Conservation (phyloP, 2,329 filamentous ascomycete species). For the Septoria linicola region DNA sequence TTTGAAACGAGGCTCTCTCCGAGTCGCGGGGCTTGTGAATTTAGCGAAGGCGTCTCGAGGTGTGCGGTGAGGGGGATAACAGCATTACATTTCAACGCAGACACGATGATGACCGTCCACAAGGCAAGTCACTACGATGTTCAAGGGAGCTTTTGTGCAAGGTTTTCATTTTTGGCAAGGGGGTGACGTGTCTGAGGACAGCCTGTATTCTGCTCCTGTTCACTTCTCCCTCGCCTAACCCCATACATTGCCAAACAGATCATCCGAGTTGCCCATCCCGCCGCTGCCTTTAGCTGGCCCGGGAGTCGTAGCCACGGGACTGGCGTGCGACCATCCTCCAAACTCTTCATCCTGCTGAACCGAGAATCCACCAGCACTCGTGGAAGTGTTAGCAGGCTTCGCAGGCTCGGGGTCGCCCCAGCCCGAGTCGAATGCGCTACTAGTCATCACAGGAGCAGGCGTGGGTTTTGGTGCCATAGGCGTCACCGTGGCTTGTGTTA, state of each 20-base stretch:
- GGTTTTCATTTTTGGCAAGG: no score
- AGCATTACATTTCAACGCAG: no score
- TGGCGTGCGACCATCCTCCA: slow-evolving; percentile 84
- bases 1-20: slow-evolving; percentile 24
- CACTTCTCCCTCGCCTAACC: slow-evolving; percentile 52
- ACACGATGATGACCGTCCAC: no score
- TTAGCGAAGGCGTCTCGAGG: slow-evolving; percentile 7
- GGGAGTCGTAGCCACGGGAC: slow-evolving; percentile 44
- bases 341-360: slow-evolving; percentile 92
- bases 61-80: no score
- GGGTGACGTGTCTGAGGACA: background rate
- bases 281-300: slow-evolving; percentile 54
- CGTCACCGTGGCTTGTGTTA: slow-evolving; percentile 38
- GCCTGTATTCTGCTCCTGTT: background rate
- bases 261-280: slow-evolving; percentile 58
- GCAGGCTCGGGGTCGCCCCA: slow-evolving; percentile 62
- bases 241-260: slow-evolving; percentile 96
- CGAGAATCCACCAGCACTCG: slow-evolving; percentile 39
- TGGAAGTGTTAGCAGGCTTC: slow-evolving; percentile 48
- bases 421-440: slow-evolving; percentile 49
- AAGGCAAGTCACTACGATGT: no score
- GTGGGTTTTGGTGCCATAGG: slow-evolving; percentile 46
- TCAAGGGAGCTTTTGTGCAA: no score
- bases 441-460: slow-evolving; percentile 23
- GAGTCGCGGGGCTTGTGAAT: background rate